Conservation (phyloP, 441 rosid species). For the Erodium chrysanthum region DNA sequence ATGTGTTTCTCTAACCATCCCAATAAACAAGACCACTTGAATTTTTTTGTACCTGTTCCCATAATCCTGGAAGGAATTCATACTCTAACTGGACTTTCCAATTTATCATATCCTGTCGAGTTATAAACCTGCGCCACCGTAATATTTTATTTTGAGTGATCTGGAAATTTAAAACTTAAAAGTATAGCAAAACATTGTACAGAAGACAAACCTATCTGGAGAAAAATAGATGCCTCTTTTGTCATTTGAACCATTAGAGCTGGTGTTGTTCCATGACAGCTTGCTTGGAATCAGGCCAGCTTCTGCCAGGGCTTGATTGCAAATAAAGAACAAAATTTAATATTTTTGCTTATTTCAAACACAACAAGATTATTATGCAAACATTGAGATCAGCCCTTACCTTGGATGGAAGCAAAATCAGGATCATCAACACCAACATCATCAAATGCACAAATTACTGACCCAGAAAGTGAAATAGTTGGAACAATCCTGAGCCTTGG, state of each 20-base stretch:
- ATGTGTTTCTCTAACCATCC: not conserved
- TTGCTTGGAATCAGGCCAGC: slow-evolving; percentile 68
- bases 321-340: slow-evolving; percentile 14
- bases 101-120: slow-evolving; percentile 58
- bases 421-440: slow-evolving; percentile 58
- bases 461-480: slow-evolving; percentile 46
- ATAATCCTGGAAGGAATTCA: slow-evolving; percentile 32
- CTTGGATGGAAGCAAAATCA: slow-evolving; percentile 61
- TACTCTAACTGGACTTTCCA: slow-evolving; percentile 85
- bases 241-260: slow-evolving; percentile 28
- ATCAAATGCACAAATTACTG: slow-evolving; percentile 54
- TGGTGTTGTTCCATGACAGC: slow-evolving; percentile 24
- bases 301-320: slow-evolving; percentile 65
- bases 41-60: slow-evolving; percentile 50
- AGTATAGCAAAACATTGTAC: not conserved
- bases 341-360: not conserved
- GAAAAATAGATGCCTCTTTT: slow-evolving; percentile 26
- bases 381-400: slow-evolving; percentile 25
- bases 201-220: slow-evolving; percentile 54
- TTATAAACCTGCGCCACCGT: slow-evolving; percentile 47
- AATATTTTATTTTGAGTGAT: slow-evolving; percentile 8
- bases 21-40: slow-evolving; percentile 1
- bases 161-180: slow-evolving; percentile 4
- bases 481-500: slow-evolving; percentile 63
- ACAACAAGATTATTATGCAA: slow-evolving; percentile 2